Conservation (phyloP, 2,329 filamentous ascomycete genomes). For the Trichoderma endophyticum region DNA sequence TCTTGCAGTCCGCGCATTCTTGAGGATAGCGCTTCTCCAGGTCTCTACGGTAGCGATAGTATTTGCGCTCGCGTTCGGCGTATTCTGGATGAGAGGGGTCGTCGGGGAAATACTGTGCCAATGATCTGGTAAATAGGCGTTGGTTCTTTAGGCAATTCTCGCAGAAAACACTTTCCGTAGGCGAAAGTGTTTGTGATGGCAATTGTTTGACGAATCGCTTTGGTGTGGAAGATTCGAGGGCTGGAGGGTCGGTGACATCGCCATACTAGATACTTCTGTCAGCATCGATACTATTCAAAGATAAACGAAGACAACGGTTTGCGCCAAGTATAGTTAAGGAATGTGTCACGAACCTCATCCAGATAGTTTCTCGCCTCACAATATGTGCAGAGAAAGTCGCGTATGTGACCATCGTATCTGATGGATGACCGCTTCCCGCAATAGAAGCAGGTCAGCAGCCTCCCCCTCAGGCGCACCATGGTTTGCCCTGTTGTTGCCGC, state of each 20-base stretch:
- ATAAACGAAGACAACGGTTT: background rate
- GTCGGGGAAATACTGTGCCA: slow-evolving; percentile 75
- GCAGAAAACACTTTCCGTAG: slow-evolving; percentile 57
- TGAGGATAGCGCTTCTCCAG: slow-evolving; percentile 85
- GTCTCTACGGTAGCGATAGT: slow-evolving; percentile 66
- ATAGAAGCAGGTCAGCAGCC: slow-evolving; percentile 72
- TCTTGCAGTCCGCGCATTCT: slow-evolving; percentile 78
- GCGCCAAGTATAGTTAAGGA: background rate
- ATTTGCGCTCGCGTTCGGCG: slow-evolving; percentile 62
- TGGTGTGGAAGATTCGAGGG: slow-evolving; percentile 34
- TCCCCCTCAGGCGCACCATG: slow-evolving; percentile 45
- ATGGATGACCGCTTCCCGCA: slow-evolving; percentile 68
- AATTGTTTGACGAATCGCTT: slow-evolving; percentile 39
- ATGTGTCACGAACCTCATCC: slow-evolving; percentile 63
- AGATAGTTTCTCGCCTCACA: slow-evolving; percentile 89
- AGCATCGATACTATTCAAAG: background rate
- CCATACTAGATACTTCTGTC: slow-evolving; percentile 58
- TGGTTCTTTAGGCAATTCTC: slow-evolving; percentile 84
- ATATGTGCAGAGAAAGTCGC: slow-evolving; percentile 67
- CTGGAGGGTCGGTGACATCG: slow-evolving; percentile 83
- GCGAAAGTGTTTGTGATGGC: slow-evolving; percentile 37
- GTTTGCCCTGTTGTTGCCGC: background rate
- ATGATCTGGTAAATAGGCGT: slow-evolving; percentile 68
- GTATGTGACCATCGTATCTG: slow-evolving; percentile 54
- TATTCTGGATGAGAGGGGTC: slow-evolving; percentile 66